A percentile compares a stretch with the other conserved stretches of the same genome.
phyloP scores from a whole-genome alignment of 306 rosid species.

The Gynostemma pentaphyllum region DNA sequence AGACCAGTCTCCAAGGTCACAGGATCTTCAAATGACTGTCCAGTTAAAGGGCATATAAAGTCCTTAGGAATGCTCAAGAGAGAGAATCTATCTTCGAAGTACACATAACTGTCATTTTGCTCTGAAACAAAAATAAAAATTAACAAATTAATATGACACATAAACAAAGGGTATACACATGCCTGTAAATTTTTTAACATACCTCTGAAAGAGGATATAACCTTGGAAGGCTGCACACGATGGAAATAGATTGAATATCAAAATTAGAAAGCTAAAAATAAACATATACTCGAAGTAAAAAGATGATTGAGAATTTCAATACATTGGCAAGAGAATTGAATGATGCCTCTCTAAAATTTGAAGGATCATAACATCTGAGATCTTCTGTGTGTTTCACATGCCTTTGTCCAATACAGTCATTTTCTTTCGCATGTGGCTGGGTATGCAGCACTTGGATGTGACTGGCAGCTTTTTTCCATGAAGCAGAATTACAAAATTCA shows the following conservation, averaged over 20 bases:
- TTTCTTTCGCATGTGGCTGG: constrained; percentile 15
- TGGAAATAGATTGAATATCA: background rate
- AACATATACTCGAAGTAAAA: background rate
- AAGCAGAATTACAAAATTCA: constrained; percentile 15
- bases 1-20: constrained; percentile 73
- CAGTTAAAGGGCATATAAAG: constrained; percentile 63
- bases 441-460: constrained; percentile 15
- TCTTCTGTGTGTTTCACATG: constrained; percentile 13
- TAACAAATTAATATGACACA: background rate
- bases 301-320: background rate
- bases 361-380: constrained; percentile 12
- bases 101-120: constrained; percentile 10
- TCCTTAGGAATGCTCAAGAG: constrained; percentile 44
- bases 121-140: constrained; percentile 20
- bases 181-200: constrained; percentile 12
- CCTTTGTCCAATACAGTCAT: constrained; percentile 22
- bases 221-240: constrained; percentile 41
- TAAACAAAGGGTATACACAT: background rate
- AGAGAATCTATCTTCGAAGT: constrained; percentile 35
- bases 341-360: constrained; percentile 19
- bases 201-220: constrained; percentile 37
- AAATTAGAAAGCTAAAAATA: background rate
- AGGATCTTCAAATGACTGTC: constrained; percentile 63
- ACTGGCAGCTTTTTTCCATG: constrained; percentile 12
- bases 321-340: constrained; percentile 17